A percentile compares a stretch with the other conserved stretches of the same genome.
Evolutionary conservation across 1,139 yeast genomes (phyloP).

Genomic region (Nakaseomyces bracarensis): DNA sequence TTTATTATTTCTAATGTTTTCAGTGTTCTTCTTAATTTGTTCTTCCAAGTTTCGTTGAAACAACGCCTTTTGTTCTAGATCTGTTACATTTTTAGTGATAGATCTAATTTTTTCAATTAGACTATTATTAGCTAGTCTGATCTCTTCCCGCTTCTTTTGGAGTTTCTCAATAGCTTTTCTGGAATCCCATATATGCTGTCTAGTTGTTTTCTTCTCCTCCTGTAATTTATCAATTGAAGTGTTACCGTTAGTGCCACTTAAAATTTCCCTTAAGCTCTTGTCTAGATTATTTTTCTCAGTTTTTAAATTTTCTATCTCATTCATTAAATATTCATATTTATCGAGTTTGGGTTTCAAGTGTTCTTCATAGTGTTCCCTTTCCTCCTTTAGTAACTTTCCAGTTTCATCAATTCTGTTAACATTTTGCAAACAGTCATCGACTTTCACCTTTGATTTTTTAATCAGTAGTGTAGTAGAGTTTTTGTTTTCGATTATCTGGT

Average conservation of each 20-base stretch:
- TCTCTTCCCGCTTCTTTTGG: background rate
- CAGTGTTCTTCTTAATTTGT: background rate
- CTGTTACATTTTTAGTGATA: constrained; percentile 19
- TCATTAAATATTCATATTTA: constrained; percentile 16
- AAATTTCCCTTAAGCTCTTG: constrained; percentile 38
- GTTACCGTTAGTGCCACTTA: constrained; percentile 38
- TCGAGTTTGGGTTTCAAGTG: constrained; percentile 21
- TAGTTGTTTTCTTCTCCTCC: background rate
- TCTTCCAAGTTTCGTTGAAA: background rate
- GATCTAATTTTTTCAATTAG: constrained; percentile 2
- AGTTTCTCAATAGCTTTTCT: constrained; percentile 5
- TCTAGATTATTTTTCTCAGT: constrained; percentile 39
- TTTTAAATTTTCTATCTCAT: constrained; percentile 44
- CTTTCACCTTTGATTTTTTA: constrained; percentile 27
- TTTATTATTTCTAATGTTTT: constrained; percentile 6
- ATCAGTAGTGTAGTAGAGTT: constrained; percentile 42
- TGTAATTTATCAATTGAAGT: constrained; percentile 38
- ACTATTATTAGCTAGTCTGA: background rate
- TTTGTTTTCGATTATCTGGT: constrained; percentile 11
- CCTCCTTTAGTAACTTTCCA: constrained; percentile 13
- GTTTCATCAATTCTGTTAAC: background rate
- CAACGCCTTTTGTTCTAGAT: constrained; percentile 2
- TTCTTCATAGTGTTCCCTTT: constrained; percentile 19
- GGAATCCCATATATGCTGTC: background rate
- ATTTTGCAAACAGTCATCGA: background rate